A percentile compares a stretch with the other conserved stretches of the same genome.
These are phyloP conservation scores for Malus sieversii DNA, from an alignment of 306 rosid genomes.

Conservation along the genomic window DNA sequence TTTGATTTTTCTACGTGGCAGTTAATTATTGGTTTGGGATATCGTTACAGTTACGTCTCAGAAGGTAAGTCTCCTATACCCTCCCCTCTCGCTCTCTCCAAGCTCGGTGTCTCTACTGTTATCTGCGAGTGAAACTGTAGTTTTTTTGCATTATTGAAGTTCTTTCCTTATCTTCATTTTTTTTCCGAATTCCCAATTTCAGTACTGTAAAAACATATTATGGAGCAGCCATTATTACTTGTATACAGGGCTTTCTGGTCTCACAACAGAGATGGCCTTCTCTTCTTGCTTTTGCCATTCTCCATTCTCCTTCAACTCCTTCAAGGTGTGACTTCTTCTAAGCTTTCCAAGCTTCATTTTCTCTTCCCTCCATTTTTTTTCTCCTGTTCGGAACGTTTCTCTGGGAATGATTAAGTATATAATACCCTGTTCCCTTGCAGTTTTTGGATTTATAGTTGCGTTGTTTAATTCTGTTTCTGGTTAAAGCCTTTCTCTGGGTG, in stretches of 20 bases:
- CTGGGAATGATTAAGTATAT: conserved; percentile 2
- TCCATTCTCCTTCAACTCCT: conserved; percentile 34
- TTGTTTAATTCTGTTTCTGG: not conserved
- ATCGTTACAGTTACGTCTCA: too few species aligned
- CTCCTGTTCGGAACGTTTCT: not conserved
- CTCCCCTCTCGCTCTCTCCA: not conserved
- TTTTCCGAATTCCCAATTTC: not conserved
- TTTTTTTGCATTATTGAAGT: not conserved
- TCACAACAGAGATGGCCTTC: conserved; percentile 43
- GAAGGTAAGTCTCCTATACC: too few species aligned
- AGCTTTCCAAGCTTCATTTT: conserved; percentile 2
- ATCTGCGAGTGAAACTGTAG: not conserved
- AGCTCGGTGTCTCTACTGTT: not conserved
- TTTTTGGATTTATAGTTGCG: conserved; percentile 5
- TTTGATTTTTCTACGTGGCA: too few species aligned
- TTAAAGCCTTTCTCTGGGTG: not conserved
- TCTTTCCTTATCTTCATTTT: not conserved
- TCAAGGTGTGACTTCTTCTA: conserved; percentile 43
- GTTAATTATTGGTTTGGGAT: too few species aligned
- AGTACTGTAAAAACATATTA: conserved; percentile 1
- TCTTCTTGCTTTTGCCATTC: conserved; percentile 41
- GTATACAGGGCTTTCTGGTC: conserved; percentile 21
- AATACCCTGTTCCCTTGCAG: conserved; percentile 8
- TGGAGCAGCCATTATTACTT: conserved; percentile 34
- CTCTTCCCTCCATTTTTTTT: not conserved